Conservation (phyloP, 1,139 yeast genomes). For the Hyphopichia burtonii region DNA sequence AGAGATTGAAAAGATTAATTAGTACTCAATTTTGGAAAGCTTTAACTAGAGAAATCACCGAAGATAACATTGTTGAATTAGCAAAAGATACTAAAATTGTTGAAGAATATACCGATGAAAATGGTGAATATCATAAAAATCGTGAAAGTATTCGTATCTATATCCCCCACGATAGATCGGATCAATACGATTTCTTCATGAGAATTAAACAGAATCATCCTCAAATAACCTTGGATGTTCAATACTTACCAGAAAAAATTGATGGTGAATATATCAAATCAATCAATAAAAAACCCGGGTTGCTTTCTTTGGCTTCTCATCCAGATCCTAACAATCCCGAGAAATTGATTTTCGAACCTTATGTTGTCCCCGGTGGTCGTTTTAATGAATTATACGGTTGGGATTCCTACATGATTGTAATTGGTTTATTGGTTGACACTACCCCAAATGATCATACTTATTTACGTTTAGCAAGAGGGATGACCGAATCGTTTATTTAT, state of each 20-base stretch:
- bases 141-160: slow-evolving; percentile 69
- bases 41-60: slow-evolving; percentile 71
- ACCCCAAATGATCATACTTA: slow-evolving; percentile 45
- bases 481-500: slow-evolving; percentile 90
- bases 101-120: slow-evolving; percentile 47
- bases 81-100: slow-evolving; percentile 78
- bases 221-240: slow-evolving; percentile 68
- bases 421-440: slow-evolving; percentile 75
- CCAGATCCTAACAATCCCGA: slow-evolving; percentile 48
- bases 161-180: slow-evolving; percentile 66
- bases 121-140: slow-evolving; percentile 26
- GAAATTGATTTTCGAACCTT: slow-evolving; percentile 69
- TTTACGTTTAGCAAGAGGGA: slow-evolving; percentile 69
- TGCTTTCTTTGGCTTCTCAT: slow-evolving; percentile 75
- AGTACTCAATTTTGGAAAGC: slow-evolving; percentile 78
- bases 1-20: slow-evolving; percentile 71
- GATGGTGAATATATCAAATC: slow-evolving; percentile 74
- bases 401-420: slow-evolving; percentile 93
- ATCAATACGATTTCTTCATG: slow-evolving; percentile 70
- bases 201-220: slow-evolving; percentile 56
- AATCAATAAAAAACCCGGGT: slow-evolving; percentile 80
- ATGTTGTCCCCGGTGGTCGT: slow-evolving; percentile 96
- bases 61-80: slow-evolving; percentile 62
- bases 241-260: slow-evolving; percentile 60
- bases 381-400: slow-evolving; percentile 96